Percentiles rank a stretch among this genome's conserved stretches.
Conservation (phyloP, 176 grass and related monocot genomes). For the Zizania latifolia region DNA sequence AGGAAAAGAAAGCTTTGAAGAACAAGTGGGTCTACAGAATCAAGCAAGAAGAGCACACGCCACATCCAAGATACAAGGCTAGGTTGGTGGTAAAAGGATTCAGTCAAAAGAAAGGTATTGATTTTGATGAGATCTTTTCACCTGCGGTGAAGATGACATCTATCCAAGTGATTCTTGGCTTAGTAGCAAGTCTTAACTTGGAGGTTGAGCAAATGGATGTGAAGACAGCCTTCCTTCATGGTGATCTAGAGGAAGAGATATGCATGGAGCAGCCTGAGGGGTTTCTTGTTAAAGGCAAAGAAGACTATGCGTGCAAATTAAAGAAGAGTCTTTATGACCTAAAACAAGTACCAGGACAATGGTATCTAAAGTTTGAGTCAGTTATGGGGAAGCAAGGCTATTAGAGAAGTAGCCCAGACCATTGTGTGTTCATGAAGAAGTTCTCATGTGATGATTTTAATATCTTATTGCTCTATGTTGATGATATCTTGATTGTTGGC, state of each 20-base stretch:
- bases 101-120: neutral
- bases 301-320: neutral
- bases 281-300: neutral
- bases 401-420: neutral
- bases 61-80: neutral
- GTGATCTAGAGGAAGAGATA: too few relatives aligned
- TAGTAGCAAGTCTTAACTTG: neutral
- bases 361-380: neutral
- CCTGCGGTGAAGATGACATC: neutral
- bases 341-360: neutral
- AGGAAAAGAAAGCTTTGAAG: neutral
- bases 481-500: too few relatives aligned
- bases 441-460: constrained; percentile 11
- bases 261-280: constrained; percentile 10
- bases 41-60: neutral
- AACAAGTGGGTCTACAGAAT: neutral
- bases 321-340: constrained; percentile 19
- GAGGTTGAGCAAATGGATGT: too few relatives aligned
- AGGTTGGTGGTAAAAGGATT: constrained; percentile 14
- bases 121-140: constrained; percentile 1
- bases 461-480: too few relatives aligned
- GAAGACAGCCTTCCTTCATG: too few relatives aligned
- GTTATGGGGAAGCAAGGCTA: neutral
- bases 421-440: neutral
- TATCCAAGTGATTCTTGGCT: neutral